These are phyloP conservation scores for Xenoacremonium recifei DNA, from an alignment of 2,329 filamentous ascomycete genomes.

Conservation along the genomic window DNA sequence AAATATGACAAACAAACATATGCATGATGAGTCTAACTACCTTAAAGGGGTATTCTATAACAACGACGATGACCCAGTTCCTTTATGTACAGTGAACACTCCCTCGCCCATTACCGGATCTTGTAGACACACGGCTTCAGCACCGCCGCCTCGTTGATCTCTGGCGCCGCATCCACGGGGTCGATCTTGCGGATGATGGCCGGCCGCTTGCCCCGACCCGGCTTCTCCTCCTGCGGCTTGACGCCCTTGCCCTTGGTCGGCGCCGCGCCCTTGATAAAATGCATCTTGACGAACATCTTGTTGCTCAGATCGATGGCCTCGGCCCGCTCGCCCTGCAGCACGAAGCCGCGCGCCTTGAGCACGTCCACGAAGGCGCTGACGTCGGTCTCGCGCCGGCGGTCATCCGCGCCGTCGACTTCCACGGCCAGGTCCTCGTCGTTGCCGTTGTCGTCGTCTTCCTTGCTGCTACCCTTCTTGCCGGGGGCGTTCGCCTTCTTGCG, in stretches of 20 bases:
- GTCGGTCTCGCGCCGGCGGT: slow-evolving; percentile 72
- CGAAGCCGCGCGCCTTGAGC: slow-evolving; percentile 75
- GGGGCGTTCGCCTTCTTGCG: slow-evolving; percentile 52
- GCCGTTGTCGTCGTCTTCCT: slow-evolving; percentile 47
- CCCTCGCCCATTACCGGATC: slow-evolving; percentile 61
- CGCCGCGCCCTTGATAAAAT: slow-evolving; percentile 80
- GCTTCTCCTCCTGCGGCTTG: slow-evolving; percentile 55
- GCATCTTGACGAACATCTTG: slow-evolving; percentile 98
- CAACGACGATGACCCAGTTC: too few relatives aligned
- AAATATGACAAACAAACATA: too few relatives aligned
- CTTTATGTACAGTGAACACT: too few relatives aligned
- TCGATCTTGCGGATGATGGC: slow-evolving; percentile 55
- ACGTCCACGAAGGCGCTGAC: slow-evolving; percentile 85
- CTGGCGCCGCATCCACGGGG: slow-evolving; percentile 57
- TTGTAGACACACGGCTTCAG: slow-evolving; percentile 98
- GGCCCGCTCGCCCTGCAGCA: slow-evolving; percentile 64
- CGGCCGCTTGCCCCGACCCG: slow-evolving; percentile 37
- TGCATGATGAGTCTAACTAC: too few relatives aligned
- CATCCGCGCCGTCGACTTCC: slow-evolving; percentile 67
- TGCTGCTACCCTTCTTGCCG: slow-evolving; percentile 48
- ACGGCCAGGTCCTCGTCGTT: slow-evolving; percentile 61
- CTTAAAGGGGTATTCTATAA: too few relatives aligned
- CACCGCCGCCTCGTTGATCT: slow-evolving; percentile 62
- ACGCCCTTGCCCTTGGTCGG: slow-evolving; percentile 75
- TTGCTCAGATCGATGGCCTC: slow-evolving; percentile 77